A percentile compares a stretch with the other conserved stretches of the same genome.
These are phyloP conservation scores for Podila epigama DNA, from an alignment of 192 early-diverging fungal genomes.

Conservation along the genomic window DNA sequence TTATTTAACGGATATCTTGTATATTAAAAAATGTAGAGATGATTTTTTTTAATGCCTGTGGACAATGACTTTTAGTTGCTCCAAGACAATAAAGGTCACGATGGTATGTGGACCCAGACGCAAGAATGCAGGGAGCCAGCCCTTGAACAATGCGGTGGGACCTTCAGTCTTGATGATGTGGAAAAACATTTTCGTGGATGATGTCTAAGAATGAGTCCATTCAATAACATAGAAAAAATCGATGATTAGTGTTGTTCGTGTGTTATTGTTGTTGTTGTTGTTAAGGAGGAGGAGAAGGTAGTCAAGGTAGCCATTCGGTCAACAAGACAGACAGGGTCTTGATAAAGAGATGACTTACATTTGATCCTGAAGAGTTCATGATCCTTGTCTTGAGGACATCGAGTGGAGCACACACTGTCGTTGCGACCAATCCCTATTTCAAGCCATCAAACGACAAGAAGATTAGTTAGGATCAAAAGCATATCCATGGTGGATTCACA, in stretches of 20 bases:
- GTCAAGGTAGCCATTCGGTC: too few species aligned
- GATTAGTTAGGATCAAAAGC: background rate
- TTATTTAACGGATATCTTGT: too few species aligned
- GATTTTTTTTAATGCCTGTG: conserved; percentile 29
- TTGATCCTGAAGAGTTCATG: conserved; percentile 72
- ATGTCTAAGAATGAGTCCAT: conserved; percentile 49
- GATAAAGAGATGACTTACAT: conserved; percentile 18
- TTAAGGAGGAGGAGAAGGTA: background rate
- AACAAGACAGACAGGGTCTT: background rate
- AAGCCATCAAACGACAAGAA: background rate
- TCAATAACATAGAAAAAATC: conserved; percentile 16
- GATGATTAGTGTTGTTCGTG: background rate
- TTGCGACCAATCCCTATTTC: conserved; percentile 71
- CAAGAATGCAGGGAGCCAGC: conserved; percentile 84
- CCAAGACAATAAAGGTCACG: conserved; percentile 83
- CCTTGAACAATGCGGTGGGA: conserved; percentile 75
- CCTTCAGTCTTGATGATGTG: conserved; percentile 75
- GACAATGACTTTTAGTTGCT: conserved; percentile 66
- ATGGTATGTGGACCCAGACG: conserved; percentile 87
- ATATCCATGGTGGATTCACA: background rate
- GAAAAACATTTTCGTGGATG: conserved; percentile 52
- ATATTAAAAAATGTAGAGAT: background rate
- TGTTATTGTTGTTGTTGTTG: background rate
- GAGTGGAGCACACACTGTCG: conserved; percentile 77
- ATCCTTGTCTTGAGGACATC: conserved; percentile 89